phyloP scores from a whole-genome alignment of 164 flowering plant genomes.

The Vitis cinerea region DNA sequence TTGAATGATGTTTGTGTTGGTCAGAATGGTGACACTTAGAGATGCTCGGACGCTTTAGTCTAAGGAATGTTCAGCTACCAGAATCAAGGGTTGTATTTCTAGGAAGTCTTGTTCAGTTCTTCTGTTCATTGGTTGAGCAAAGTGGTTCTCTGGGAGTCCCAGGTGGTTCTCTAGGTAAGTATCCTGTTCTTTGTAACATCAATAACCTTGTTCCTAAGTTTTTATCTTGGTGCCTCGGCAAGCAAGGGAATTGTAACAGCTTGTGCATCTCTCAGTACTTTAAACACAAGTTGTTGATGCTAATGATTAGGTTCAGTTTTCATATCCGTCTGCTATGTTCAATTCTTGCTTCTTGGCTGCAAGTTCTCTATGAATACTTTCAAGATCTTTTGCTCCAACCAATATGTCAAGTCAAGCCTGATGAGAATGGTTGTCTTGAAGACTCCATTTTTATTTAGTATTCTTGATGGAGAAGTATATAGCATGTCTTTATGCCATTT shows the following conservation, averaged over 20 bases:
- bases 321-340: conserved; percentile 27
- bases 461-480: conserved; percentile 21
- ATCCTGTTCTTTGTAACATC: conserved; percentile 28
- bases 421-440: conserved; percentile 39
- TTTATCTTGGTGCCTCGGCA: conserved; percentile 48
- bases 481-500: conserved; percentile 38
- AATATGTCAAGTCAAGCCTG: conserved; percentile 21
- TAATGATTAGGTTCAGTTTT: conserved; percentile 70
- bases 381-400: conserved; percentile 49
- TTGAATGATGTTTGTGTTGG: conserved; percentile 22
- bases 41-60: conserved; percentile 10
- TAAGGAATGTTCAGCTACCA: conserved; percentile 6
- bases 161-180: conserved; percentile 20
- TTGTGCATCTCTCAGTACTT: conserved; percentile 45
- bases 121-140: conserved; percentile 59
- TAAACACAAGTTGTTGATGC: conserved; percentile 76
- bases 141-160: conserved; percentile 27
- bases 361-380: conserved; percentile 57
- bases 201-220: conserved; percentile 51
- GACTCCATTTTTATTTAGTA: conserved; percentile 56
- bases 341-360: conserved; percentile 54
- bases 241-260: conserved; percentile 21
- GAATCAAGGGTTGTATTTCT: conserved; percentile 36
- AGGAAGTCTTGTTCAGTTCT: conserved; percentile 59
- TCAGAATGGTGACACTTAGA: conserved; percentile 10